Evolutionary conservation across 2,329 filamentous ascomycete species (phyloP), one percentile per base, ranked within the genome.

Genomic region (Nothomitra cinnamomea): DNA sequence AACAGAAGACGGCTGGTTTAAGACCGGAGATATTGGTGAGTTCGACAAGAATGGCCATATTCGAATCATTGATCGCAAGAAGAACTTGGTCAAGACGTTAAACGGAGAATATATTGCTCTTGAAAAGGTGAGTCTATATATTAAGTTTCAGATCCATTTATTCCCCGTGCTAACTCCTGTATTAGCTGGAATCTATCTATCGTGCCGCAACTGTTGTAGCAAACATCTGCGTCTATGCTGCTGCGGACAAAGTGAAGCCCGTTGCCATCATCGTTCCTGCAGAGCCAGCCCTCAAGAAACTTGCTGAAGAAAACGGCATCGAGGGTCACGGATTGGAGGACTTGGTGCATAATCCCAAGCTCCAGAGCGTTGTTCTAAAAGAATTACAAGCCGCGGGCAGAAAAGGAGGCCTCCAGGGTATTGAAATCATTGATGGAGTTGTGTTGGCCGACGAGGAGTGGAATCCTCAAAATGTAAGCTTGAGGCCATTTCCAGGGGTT

Each of bases 91-190:
- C 68, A 96, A 96, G 80, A 89, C 92, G 58, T 78, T 87, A 59
- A 88, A 89, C 56, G 90, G 90, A 60, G 90, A 96, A 74, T 96
- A 96, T 69, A 94, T 96, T 66, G 92, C 90, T 21, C 78, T 98
- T 2, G 90, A 96, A 73, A 95, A 83, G 68, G 62, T 64, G 51
- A 51, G 56, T 17, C 19, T 7, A 7, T 24, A 15, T 28, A 10
- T 25, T 28, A 41, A 13, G 15, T 41, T 35, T 40, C 8, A n/a
- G 6, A 2, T 32, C 25, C 28, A 25, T 8, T 15, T 10, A 43
- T 28, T 24, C 25, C 36, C 19, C 55, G 36, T 17, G 41, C 24
- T 24, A 28, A 41, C 28, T 5, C 10, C 28, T 32, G 28, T 32
- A 32, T 6, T 17, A 89, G 73, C 80, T 96, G 56, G 90, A 96